phyloP scores from a whole-genome alignment of 768 basidiomycete species.

The Podaxis mareebaensis region DNA sequence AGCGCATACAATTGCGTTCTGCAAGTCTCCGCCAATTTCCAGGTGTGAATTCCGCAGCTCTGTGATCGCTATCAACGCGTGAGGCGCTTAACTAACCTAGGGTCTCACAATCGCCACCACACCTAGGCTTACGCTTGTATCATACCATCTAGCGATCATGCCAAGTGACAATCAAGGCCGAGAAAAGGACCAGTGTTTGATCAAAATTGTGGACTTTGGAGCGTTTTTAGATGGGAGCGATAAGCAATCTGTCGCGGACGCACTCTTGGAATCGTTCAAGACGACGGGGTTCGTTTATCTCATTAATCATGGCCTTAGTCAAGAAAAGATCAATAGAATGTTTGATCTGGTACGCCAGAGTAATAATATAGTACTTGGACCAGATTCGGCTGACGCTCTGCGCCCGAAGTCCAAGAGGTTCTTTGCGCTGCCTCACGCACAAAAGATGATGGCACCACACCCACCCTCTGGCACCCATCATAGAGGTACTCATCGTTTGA shows the following conservation, averaged over 20 bases:
- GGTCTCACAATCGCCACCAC: not conserved
- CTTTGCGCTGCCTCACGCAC: slow-evolving; percentile 37
- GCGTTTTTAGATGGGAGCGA: slow-evolving; percentile 41
- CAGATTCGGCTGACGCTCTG: not conserved
- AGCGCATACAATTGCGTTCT: not conserved
- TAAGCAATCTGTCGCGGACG: slow-evolving; percentile 39
- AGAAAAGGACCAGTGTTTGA: not conserved
- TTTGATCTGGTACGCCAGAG: slow-evolving; percentile 38
- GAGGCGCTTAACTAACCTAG: not conserved
- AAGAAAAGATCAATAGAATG: slow-evolving; percentile 37
- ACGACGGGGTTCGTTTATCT: slow-evolving; percentile 50
- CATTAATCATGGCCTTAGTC: slow-evolving; percentile 40
- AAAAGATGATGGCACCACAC: slow-evolving; percentile 46
- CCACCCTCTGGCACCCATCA: slow-evolving; percentile 45
- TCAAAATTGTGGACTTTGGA: slow-evolving; percentile 43
- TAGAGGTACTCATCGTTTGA: slow-evolving; percentile 32
- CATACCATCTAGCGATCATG: not conserved
- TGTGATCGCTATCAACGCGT: too few species aligned
- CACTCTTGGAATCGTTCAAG: slow-evolving; percentile 46
- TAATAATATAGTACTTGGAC: not conserved
- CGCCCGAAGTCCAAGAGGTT: slow-evolving; percentile 36
- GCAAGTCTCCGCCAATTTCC: too few species aligned
- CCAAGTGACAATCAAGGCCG: too few species aligned
- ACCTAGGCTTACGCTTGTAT: not conserved
- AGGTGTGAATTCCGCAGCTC: too few species aligned